These are phyloP conservation scores for Candida tibetensis DNA, from an alignment of 805 yeast species.

Conservation along the genomic window DNA sequence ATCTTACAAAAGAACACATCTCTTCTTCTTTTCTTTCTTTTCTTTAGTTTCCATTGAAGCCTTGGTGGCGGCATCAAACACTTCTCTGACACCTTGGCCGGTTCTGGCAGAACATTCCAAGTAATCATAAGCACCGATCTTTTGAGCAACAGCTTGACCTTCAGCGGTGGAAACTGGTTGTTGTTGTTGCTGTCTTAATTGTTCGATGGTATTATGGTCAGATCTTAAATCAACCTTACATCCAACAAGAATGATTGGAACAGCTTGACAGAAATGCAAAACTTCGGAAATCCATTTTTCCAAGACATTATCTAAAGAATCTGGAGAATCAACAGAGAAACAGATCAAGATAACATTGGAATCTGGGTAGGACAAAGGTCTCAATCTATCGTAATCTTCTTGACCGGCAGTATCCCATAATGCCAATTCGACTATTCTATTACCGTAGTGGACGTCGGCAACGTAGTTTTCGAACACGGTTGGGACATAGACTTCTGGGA, in stretches of 20 bases:
- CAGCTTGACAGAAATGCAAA: constrained; percentile 35
- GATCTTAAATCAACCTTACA: constrained; percentile 35
- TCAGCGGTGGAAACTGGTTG: constrained; percentile 24
- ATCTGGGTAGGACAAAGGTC: constrained; percentile 43
- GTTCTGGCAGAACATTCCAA: constrained; percentile 38
- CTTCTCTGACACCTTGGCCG: constrained; percentile 30
- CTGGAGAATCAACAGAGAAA: constrained; percentile 32
- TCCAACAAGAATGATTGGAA: constrained; percentile 35
- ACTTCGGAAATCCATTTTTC: constrained; percentile 46
- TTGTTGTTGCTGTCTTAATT: constrained; percentile 21
- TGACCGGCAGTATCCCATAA: constrained; percentile 73
- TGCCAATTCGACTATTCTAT: constrained; percentile 50
- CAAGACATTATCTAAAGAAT: constrained; percentile 31
- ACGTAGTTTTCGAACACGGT: constrained; percentile 93
- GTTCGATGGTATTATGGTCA: constrained; percentile 26
- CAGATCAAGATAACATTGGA: constrained; percentile 38
- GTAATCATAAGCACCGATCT: constrained; percentile 30
- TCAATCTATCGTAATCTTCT: constrained; percentile 72
- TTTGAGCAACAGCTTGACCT: constrained; percentile 27
- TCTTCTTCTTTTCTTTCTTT: constrained; percentile 28
- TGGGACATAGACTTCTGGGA: constrained; percentile 31
- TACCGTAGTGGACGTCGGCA: constrained; percentile 77
- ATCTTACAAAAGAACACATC: constrained; percentile 27
- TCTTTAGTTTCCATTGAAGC: constrained; percentile 30
- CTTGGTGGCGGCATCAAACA: constrained; percentile 28